phyloP scores from a whole-genome alignment of 164 flowering plant genomes.

The Paratinospora sagittata region DNA sequence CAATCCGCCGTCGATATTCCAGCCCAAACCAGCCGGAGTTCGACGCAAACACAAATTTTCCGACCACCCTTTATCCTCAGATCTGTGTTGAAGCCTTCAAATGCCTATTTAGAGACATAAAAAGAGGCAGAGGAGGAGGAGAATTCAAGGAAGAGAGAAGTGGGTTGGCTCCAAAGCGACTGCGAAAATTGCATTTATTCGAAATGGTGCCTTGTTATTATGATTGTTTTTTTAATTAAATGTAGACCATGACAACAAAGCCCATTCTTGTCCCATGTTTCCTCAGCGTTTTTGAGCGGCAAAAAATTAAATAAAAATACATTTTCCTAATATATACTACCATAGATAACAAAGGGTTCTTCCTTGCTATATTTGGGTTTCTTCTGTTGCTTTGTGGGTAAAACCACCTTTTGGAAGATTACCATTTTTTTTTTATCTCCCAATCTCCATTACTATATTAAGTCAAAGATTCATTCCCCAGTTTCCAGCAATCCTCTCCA shows the following conservation, averaged over 20 bases:
- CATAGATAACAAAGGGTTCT: background rate
- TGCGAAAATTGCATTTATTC: background rate
- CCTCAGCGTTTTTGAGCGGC: background rate
- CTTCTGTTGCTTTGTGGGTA: too few species aligned
- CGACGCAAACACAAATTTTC: background rate
- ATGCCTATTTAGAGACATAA: background rate
- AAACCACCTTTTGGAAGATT: too few species aligned
- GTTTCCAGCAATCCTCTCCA: too few species aligned
- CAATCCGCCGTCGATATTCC: background rate
- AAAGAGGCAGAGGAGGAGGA: conserved; percentile 1
- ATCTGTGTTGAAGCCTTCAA: background rate
- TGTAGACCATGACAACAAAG: background rate
- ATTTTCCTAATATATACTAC: too few species aligned
- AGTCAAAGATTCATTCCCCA: background rate
- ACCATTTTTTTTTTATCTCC: too few species aligned
- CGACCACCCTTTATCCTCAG: too few species aligned
- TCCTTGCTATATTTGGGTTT: background rate
- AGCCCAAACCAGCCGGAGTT: conserved; percentile 3
- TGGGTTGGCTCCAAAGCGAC: background rate
- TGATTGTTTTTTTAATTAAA: background rate
- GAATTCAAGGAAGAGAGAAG: background rate
- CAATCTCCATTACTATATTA: background rate
- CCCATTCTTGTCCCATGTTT: conserved; percentile 1
- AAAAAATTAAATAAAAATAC: background rate
- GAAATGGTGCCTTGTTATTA: background rate